Conservation (phyloP, 2,329 filamentous ascomycete genomes). For the Cercospora sp. region DNA sequence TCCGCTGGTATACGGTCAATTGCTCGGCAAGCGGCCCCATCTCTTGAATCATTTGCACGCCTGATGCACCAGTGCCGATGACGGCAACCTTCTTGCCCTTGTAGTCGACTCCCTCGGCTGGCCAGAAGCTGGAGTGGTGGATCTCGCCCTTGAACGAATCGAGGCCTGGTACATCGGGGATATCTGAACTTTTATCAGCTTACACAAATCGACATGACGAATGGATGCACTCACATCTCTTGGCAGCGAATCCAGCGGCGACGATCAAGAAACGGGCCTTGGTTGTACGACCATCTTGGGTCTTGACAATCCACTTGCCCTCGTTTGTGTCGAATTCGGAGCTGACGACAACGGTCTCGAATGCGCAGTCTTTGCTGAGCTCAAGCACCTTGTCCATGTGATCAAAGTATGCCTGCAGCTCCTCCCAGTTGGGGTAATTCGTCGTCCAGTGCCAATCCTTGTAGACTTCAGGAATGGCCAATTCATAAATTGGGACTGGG, state of each 20-base stretch:
- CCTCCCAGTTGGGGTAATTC: constrained; percentile 40
- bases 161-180: constrained; percentile 62
- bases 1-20: constrained; percentile 65
- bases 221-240: constrained; percentile 43
- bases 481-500: constrained; percentile 38
- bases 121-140: constrained; percentile 47
- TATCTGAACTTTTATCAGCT: constrained; percentile 40
- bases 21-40: constrained; percentile 48
- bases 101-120: constrained; percentile 52
- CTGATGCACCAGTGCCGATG: constrained; percentile 65
- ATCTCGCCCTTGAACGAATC: constrained; percentile 61
- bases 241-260: constrained; percentile 60
- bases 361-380: constrained; percentile 59
- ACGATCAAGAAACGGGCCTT: constrained; percentile 56
- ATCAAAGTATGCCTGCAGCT: constrained; percentile 61
- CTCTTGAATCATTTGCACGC: constrained; percentile 63
- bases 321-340: constrained; percentile 53
- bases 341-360: constrained; percentile 57
- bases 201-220: neutral
- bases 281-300: constrained; percentile 54
- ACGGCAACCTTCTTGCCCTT: constrained; percentile 60
- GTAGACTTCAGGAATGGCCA: constrained; percentile 49
- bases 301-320: constrained; percentile 55
- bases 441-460: constrained; percentile 57
- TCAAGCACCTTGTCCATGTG: constrained; percentile 58